These are phyloP conservation scores for Solanum medicagineum DNA, from an alignment of 257 asterid genomes.

Conservation along the genomic window DNA sequence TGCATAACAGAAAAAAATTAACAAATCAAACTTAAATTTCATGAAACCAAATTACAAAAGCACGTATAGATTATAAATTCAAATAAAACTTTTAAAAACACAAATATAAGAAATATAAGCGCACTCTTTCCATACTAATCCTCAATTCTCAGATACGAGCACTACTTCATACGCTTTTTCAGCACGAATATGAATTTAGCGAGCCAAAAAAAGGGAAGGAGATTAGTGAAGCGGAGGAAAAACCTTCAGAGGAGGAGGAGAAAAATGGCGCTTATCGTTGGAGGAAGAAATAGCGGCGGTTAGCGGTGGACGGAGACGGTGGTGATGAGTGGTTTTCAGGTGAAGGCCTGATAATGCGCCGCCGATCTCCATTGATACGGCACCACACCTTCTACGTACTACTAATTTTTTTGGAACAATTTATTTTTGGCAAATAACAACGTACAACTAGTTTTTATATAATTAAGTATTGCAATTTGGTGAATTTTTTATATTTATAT, in stretches of 20 bases:
- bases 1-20: background rate
- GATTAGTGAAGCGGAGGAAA: background rate
- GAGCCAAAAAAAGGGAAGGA: background rate
- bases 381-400: no score
- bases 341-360: slow-evolving; percentile 12
- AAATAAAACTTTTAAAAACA: background rate
- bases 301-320: background rate
- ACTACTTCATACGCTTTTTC: no score
- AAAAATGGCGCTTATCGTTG: background rate
- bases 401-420: no score
- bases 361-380: slow-evolving; percentile 5
- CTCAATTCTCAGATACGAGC: no score
- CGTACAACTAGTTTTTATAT: no score
- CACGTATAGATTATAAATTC: background rate
- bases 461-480: no score
- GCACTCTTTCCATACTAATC: no score
- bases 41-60: background rate
- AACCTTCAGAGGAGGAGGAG: slow-evolving; percentile 12
- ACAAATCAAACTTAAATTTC: background rate
- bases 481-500: no score
- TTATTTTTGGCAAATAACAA: no score
- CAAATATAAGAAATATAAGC: background rate
- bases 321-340: background rate
- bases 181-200: background rate
- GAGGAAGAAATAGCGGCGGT: background rate